phyloP scores from a whole-genome alignment of 2,329 filamentous ascomycete genomes.

The Sporothrix phasma region DNA sequence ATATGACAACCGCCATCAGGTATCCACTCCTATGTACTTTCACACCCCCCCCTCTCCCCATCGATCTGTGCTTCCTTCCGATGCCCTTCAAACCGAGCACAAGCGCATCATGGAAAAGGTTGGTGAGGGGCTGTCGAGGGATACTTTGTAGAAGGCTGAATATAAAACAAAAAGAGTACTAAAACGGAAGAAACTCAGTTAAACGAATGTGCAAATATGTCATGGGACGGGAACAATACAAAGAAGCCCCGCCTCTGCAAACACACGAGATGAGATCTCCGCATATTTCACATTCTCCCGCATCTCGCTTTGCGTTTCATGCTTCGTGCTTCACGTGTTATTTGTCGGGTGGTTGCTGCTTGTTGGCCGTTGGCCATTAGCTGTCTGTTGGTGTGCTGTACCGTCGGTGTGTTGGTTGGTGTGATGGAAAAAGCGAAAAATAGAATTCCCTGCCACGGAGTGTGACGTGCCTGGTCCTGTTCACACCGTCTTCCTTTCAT shows the following conservation, averaged over 20 bases:
- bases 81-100: background rate
- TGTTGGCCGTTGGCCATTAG: background rate
- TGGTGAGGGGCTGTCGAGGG: too few species aligned
- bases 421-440: too few species aligned
- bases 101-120: background rate
- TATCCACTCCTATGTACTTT: too few species aligned
- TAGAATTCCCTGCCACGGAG: background rate
- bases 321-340: too few species aligned
- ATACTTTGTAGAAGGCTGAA: too few species aligned
- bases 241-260: too few species aligned
- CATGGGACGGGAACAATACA: background rate
- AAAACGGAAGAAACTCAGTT: background rate
- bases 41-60: background rate
- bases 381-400: background rate
- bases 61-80: background rate
- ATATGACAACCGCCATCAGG: conserved; percentile 1
- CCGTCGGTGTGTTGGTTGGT: background rate
- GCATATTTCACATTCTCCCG: background rate
- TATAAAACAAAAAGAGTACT: too few species aligned
- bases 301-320: background rate
- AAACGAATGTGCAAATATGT: background rate
- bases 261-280: background rate
- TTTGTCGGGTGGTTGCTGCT: background rate
- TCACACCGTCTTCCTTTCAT: too few species aligned
- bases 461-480: background rate